phyloP scores from a whole-genome alignment of 176 grass and related monocot species.

The Cenchrus fungigraminus region DNA sequence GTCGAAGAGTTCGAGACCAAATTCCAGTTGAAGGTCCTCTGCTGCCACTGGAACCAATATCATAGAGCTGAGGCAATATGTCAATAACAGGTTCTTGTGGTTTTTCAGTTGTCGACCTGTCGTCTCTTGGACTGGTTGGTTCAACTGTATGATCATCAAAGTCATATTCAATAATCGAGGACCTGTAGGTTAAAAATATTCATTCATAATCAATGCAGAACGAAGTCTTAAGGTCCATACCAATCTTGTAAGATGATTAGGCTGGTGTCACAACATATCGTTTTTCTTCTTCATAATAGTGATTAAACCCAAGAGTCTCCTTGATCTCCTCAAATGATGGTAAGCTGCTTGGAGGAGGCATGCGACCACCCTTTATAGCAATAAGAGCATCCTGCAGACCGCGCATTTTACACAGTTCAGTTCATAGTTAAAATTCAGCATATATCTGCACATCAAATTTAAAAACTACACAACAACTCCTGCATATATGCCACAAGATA shows the following conservation, averaged over 20 bases:
- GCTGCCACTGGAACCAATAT: slow-evolving; percentile 57
- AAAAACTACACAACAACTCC: not conserved
- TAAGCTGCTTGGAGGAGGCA: slow-evolving; percentile 85
- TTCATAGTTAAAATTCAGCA: not conserved
- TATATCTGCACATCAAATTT: slow-evolving; percentile 11
- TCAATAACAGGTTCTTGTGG: slow-evolving; percentile 78
- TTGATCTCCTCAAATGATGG: slow-evolving; percentile 99
- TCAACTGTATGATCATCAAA: slow-evolving; percentile 36
- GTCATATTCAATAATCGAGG: slow-evolving; percentile 50
- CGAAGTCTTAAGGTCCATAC: slow-evolving; percentile 39
- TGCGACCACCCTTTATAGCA: slow-evolving; percentile 86
- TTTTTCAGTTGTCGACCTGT: slow-evolving; percentile 36
- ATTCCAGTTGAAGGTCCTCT: slow-evolving; percentile 64
- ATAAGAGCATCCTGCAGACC: slow-evolving; percentile 75
- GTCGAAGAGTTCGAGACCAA: slow-evolving; percentile 75
- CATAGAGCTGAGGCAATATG: slow-evolving; percentile 74
- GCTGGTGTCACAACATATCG: slow-evolving; percentile 53
- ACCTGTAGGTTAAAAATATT: slow-evolving; percentile 19
- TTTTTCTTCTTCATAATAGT: slow-evolving; percentile 94
- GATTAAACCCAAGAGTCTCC: slow-evolving; percentile 83
- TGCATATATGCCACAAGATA: not conserved
- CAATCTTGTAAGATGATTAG: slow-evolving; percentile 52
- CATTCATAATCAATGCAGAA: slow-evolving; percentile 18
- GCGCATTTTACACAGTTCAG: slow-evolving; percentile 21
- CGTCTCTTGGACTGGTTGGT: slow-evolving; percentile 44